Base-by-base conservation (phyloP, 805 yeast genomes). In the Blastobotrys parvus region DNA sequence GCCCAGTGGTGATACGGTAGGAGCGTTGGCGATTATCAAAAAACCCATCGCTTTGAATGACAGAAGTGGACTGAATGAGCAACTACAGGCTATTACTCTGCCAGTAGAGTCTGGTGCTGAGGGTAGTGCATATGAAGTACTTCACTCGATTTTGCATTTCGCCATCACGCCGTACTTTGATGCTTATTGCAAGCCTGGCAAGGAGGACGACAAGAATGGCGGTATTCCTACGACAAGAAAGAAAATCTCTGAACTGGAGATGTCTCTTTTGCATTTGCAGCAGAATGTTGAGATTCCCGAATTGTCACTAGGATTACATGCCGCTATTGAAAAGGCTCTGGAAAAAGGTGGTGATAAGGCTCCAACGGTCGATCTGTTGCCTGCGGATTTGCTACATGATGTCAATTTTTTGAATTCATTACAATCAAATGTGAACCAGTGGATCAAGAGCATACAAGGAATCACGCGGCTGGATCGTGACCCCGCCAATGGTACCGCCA, bases 121-220 rank as follows among this genome's bases (percentile, higher is more conserved):
- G 7, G 42, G 42, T 23, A 21, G 48, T 22, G 52, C 70, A 1
- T 71, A 72, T 45, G 82, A 80, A 38, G 67, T 70, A 21, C 55
- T 88, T n/a, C 69, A 78, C 50, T 65, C 77, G 0, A 60, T 89
- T 21, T 60, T 87, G 18, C 72, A 71, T 42, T 62, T 74, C 31
- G 94, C 88, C 1, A 65, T 87, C 18, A 69, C 77, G 0, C 85
- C 92, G 0, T 77, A 79, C 49, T 81, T 88, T 55, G 85, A 83
- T 35, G 67, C 73, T 6, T 57, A 74, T 39, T 51, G 64, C 17
- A 44, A 52, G n/a, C 35, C 44, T 4, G 38, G 22, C 11, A 10
- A 34, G 36, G 52, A 25, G 19, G 41, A 32, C 25, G 47, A 46
- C 17, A 47, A 41, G 3, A 19, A 21, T 7, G 31, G 42, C 42